These are phyloP conservation scores for Maudiozyma saulgeensis DNA, from an alignment of 805 yeast genomes.

Conservation along the genomic window DNA sequence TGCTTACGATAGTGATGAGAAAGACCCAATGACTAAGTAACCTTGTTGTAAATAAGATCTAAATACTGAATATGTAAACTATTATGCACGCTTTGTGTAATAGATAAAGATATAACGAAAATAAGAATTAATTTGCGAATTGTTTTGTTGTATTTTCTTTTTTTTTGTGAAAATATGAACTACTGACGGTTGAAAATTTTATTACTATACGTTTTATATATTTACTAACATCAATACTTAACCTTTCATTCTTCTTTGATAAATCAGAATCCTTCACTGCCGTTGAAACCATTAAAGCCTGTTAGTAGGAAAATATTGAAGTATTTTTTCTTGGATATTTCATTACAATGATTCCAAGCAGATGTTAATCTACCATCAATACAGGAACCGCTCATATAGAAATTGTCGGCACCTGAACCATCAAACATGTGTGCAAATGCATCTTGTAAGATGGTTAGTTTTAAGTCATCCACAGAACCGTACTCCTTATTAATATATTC, in stretches of 20 bases:
- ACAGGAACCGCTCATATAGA: constrained; percentile 76
- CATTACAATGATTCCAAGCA: constrained; percentile 78
- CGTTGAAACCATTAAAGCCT: constrained; percentile 71
- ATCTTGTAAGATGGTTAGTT: constrained; percentile 35
- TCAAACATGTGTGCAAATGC: constrained; percentile 45
- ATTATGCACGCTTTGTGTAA: too few relatives aligned
- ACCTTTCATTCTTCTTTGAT: too few relatives aligned
- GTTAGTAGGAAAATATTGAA: constrained; percentile 50
- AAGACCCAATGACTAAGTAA: background rate
- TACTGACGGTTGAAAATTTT: too few relatives aligned
- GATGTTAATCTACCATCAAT: constrained; percentile 75
- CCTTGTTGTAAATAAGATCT: too few relatives aligned
- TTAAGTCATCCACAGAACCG: constrained; percentile 44
- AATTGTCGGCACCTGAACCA: constrained; percentile 79
- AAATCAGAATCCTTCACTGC: constrained; percentile 48
- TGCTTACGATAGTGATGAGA: background rate
- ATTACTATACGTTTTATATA: too few relatives aligned
- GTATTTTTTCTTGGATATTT: constrained; percentile 57
- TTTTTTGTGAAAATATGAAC: too few relatives aligned
- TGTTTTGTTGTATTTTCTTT: too few relatives aligned
- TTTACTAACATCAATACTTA: too few relatives aligned
- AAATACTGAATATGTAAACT: too few relatives aligned
- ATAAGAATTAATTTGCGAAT: too few relatives aligned
- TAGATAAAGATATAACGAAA: too few relatives aligned
- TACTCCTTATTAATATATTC: constrained; percentile 51